Evolutionary conservation across 2,329 filamentous ascomycete species (phyloP), one percentile per base, ranked within the genome.

Genomic region (Cladosporium sp.): DNA sequence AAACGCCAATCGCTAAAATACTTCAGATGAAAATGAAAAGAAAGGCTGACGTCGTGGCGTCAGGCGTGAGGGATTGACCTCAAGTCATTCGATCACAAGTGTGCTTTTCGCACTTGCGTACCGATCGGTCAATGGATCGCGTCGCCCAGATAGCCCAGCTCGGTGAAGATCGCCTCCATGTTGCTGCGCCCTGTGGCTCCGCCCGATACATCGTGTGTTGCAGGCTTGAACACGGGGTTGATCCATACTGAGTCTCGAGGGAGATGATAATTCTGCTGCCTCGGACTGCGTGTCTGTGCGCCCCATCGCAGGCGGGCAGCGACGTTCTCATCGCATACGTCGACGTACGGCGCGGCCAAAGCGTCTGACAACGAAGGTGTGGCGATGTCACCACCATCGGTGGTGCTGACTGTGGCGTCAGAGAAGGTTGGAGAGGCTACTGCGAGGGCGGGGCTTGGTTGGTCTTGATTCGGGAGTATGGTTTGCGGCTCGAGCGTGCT

Each of bases 341-440:
- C 50, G 37, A 59, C 31, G 50, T 35, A 44, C 23, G 61, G 26
- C 33, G 52, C 29, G 18, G 37, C 49, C 58, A 59, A 28, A 44
- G 23, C 21, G n/a, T 61, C 49, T 31, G 53, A 26, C 7, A 52
- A 12, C 73, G 68, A 29, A 69, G 70, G 65, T 69, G 72, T 33
- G 73, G 72, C 28, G 71, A 73, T 56, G 68, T 69, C 50, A 59
- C 68, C 72, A 29, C 65, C 69, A n/a, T 60, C 68, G 44, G 65
- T 64, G 14, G 73, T 73, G 67, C 72, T 75, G 28, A 76, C 60
- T 18, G 76, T 77, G 37, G 70, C 71, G 49, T 71, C 73, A 35
- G 71, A 73, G 66, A 77, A 76, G 14, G 73, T 74, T 10, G 76
- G 76, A 4, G 76, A 77, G 26, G 65, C 64, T 29, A 74, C 65